A percentile compares a stretch with the other conserved stretches of the same genome.
Evolutionary conservation across 768 basidiomycete species (phyloP).

Genomic region (Lyophyllum decastes): DNA sequence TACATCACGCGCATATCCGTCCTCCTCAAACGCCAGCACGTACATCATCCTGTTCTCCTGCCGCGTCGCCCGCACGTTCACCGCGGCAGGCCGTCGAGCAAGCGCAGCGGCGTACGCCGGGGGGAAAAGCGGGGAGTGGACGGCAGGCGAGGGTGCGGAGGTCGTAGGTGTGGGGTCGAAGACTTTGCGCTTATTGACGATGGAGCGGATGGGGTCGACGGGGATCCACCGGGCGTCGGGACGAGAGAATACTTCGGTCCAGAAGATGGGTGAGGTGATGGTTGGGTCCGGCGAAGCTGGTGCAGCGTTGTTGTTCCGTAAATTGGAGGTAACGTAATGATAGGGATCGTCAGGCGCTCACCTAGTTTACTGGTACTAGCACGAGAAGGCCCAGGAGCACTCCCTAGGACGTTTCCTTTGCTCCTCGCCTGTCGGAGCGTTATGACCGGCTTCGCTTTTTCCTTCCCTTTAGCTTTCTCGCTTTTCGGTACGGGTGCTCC

Average conservation of each 20-base stretch:
- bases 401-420: slow-evolving; percentile 46
- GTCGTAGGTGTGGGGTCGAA: slow-evolving; percentile 67
- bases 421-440: slow-evolving; percentile 58
- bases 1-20: slow-evolving; percentile 89
- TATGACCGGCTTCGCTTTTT: slow-evolving; percentile 55
- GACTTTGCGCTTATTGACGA: slow-evolving; percentile 77
- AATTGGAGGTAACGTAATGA: not conserved
- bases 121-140: slow-evolving; percentile 18
- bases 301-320: not conserved
- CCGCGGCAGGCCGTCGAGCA: slow-evolving; percentile 24
- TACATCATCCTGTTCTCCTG: slow-evolving; percentile 87
- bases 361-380: slow-evolving; percentile 19
- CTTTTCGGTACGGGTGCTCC: slow-evolving; percentile 37
- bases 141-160: slow-evolving; percentile 13
- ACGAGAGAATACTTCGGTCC: slow-evolving; percentile 96
- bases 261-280: slow-evolving; percentile 82
- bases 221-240: slow-evolving; percentile 91
- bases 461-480: slow-evolving; percentile 58
- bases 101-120: slow-evolving; percentile 21
- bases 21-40: slow-evolving; percentile 93
- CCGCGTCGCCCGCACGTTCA: slow-evolving; percentile 11
- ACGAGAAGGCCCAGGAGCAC: slow-evolving; percentile 21
- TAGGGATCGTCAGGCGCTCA: slow-evolving; percentile 17
- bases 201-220: slow-evolving; percentile 82
- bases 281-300: slow-evolving; percentile 52